These are phyloP conservation scores for Digitaria exilis DNA, from an alignment of 202 grass and related monocot genomes.

Conservation along the genomic window DNA sequence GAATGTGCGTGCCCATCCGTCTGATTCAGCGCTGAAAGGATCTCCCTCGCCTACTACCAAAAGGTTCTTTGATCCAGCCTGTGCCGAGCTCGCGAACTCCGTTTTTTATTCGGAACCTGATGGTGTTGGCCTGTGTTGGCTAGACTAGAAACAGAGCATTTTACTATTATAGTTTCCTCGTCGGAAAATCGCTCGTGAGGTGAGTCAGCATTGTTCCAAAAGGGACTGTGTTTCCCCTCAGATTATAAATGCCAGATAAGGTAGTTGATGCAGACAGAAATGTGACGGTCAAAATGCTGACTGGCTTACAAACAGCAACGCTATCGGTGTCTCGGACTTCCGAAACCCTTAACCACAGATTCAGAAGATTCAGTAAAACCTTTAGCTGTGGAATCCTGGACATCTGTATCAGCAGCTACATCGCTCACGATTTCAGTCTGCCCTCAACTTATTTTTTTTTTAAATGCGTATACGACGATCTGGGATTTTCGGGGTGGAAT, in stretches of 20 bases:
- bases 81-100: not conserved
- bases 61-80: conserved; percentile 16
- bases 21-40: conserved; percentile 57
- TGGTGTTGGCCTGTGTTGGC: too few species aligned
- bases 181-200: not conserved
- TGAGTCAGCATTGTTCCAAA: conserved; percentile 4
- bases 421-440: not conserved
- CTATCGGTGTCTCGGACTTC: not conserved
- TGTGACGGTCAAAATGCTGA: not conserved
- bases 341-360: not conserved
- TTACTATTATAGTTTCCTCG: not conserved
- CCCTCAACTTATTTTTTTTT: not conserved
- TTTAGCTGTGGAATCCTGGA: not conserved
- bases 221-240: not conserved
- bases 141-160: not conserved
- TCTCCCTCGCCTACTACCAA: conserved; percentile 33
- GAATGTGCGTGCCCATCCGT: conserved; percentile 37
- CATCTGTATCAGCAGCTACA: not conserved
- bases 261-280: not conserved
- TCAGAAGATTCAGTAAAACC: not conserved
- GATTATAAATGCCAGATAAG: conserved; percentile 2
- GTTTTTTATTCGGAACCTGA: not conserved
- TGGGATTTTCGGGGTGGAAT: not conserved
- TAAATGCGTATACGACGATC: not conserved
- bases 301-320: not conserved